Evolutionary conservation across 345 rosid genomes (phyloP).

Genomic region (Pistacia integerrima): DNA sequence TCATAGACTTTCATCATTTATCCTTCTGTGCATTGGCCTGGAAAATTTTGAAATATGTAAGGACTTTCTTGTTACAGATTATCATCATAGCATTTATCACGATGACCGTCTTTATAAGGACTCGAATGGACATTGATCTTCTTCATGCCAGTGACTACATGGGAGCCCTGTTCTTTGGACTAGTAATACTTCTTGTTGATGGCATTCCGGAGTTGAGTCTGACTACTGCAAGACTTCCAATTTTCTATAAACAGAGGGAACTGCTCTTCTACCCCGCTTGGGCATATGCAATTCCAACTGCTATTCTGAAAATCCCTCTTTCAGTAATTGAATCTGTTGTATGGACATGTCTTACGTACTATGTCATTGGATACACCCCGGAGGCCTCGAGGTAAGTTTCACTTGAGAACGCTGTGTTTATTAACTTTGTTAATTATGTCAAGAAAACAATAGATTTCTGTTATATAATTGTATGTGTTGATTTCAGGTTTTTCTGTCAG

Average conservation of each 20-base stretch:
- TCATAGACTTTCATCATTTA: neutral
- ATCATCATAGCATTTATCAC: constrained; percentile 46
- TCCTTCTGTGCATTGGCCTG: neutral
- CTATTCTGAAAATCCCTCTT: constrained; percentile 52
- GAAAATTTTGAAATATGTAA: neutral
- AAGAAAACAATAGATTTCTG: neutral
- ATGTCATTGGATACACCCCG: constrained; percentile 77
- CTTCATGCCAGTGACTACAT: constrained; percentile 51
- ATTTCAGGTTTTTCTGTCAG: constrained; percentile 67
- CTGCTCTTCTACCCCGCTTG: constrained; percentile 64
- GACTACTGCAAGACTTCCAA: constrained; percentile 51
- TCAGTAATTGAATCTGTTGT: constrained; percentile 52
- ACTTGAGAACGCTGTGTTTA: neutral
- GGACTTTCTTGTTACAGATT: constrained; percentile 38
- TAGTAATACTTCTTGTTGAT: constrained; percentile 43
- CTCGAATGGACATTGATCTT: constrained; percentile 45
- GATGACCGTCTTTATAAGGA: constrained; percentile 56
- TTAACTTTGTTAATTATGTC: neutral
- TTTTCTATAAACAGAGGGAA: constrained; percentile 65
- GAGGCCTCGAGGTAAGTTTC: constrained; percentile 57
- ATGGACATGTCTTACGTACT: constrained; percentile 75
- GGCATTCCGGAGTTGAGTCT: constrained; percentile 53
- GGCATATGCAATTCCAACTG: constrained; percentile 67
- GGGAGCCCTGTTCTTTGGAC: constrained; percentile 54
- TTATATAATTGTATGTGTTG: neutral